Evolutionary conservation across 1,284 basidiomycete species (phyloP).

Genomic region (Cystobasidiaceae sp.): DNA sequence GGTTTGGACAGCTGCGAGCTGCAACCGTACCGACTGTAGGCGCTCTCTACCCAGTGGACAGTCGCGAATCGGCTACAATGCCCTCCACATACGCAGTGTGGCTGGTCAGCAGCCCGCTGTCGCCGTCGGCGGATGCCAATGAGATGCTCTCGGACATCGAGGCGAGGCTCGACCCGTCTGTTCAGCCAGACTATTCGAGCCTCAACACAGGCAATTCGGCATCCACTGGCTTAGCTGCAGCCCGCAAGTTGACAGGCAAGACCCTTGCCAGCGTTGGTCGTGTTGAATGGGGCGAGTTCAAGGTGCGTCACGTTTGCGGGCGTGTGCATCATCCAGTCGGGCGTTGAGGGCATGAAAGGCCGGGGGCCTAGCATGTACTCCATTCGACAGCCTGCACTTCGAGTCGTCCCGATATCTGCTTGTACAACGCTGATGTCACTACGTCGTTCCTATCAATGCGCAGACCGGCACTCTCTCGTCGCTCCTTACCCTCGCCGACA

Average conservation of each 20-base stretch:
- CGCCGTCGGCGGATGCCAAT: slow-evolving; percentile 48
- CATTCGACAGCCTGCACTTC: not conserved
- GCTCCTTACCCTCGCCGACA: slow-evolving; percentile 83
- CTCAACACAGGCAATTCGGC: not conserved
- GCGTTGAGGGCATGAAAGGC: not conserved
- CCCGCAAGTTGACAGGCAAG: slow-evolving; percentile 9
- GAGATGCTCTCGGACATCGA: slow-evolving; percentile 51
- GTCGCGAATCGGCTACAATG: no score
- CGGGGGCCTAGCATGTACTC: not conserved
- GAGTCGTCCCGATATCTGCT: no score
- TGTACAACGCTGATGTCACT: no score
- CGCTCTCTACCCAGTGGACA: no score
- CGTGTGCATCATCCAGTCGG: not conserved
- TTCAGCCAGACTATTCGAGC: slow-evolving; percentile 10
- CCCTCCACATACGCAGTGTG: slow-evolving; percentile 54
- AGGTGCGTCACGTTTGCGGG: slow-evolving; percentile 33
- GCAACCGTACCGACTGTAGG: no score
- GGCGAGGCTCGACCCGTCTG: slow-evolving; percentile 37
- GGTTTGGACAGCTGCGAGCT: no score
- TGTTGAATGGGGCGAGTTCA: slow-evolving; percentile 40
- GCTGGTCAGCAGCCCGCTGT: slow-evolving; percentile 53
- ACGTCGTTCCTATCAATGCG: no score
- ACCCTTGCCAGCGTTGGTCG: slow-evolving; percentile 31
- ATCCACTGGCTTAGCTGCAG: not conserved
- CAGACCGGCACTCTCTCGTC: slow-evolving; percentile 92